Evolutionary conservation across 225 moss, liverwort and hornwort species (phyloP).

Genomic region (Polytrichum commune): DNA sequence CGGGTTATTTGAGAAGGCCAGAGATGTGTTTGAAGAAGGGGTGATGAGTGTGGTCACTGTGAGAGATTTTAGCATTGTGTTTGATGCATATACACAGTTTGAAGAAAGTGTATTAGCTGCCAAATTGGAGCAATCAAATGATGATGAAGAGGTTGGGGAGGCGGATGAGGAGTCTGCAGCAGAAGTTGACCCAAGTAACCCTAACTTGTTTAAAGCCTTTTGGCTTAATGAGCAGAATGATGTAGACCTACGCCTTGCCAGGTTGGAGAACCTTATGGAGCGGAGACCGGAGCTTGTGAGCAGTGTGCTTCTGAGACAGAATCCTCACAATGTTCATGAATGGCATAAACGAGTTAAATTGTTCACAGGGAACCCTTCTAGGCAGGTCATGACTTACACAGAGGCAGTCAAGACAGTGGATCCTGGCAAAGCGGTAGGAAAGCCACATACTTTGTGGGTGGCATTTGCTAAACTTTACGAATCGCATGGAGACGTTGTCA

Average conservation of each 20-base stretch:
- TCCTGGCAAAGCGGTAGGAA: constrained; percentile 82
- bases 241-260: constrained; percentile 79
- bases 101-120: constrained; percentile 90
- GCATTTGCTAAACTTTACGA: constrained; percentile 90
- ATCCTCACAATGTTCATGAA: constrained; percentile 97
- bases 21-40: constrained; percentile 92
- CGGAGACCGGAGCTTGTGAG: constrained; percentile 92
- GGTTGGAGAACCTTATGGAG: constrained; percentile 89
- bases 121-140: constrained; percentile 55
- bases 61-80: constrained; percentile 88
- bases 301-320: constrained; percentile 85
- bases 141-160: constrained; percentile 33
- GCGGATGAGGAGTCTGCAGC: constrained; percentile 29
- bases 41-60: constrained; percentile 87
- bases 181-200: constrained; percentile 24
- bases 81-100: constrained; percentile 89
- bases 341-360: constrained; percentile 98
- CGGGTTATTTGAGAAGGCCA: constrained; percentile 84
- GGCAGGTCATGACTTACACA: constrained; percentile 82
- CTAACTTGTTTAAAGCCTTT: constrained; percentile 54
- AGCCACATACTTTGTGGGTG: constrained; percentile 93
- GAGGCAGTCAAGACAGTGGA: constrained; percentile 94
- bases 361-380: constrained; percentile 70
- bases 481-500: constrained; percentile 71
- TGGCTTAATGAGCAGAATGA: constrained; percentile 86